Conservation (phyloP, 805 yeast genomes). For the Tetrapisispora iriomotensis region DNA sequence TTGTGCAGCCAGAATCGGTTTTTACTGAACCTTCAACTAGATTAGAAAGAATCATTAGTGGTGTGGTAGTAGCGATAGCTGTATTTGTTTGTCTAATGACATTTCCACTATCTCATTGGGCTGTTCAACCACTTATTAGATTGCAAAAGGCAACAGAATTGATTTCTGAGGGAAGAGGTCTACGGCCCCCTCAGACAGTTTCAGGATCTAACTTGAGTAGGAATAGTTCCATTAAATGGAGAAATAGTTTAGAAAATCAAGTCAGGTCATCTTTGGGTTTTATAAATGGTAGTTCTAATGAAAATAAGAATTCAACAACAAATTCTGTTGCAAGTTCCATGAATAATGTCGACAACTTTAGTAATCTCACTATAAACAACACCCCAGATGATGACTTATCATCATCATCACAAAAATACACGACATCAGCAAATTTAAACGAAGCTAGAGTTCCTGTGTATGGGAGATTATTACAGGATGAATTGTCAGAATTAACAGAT, state of each 20-base stretch:
- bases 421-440: conserved; percentile 28
- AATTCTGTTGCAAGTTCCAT: not conserved
- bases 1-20: conserved; percentile 49
- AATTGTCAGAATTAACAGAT: conserved; percentile 75
- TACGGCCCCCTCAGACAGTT: conserved; percentile 15
- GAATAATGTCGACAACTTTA: not conserved
- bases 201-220: not conserved
- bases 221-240: conserved; percentile 3
- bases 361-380: not conserved
- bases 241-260: conserved; percentile 4
- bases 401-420: conserved; percentile 7
- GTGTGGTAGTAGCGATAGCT: conserved; percentile 72
- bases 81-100: conserved; percentile 66
- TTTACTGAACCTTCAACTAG: conserved; percentile 56
- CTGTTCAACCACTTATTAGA: conserved; percentile 72
- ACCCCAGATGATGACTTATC: not conserved
- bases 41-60: conserved; percentile 60
- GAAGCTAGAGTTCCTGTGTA: conserved; percentile 38
- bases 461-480: conserved; percentile 60
- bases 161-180: conserved; percentile 35
- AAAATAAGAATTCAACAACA: not conserved
- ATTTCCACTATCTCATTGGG: conserved; percentile 74
- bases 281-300: not conserved
- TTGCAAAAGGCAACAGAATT: conserved; percentile 73
- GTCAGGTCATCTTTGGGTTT: not conserved